phyloP scores from a whole-genome alignment of 2,329 filamentous ascomycete species.

The Dactylellina sp. region DNA sequence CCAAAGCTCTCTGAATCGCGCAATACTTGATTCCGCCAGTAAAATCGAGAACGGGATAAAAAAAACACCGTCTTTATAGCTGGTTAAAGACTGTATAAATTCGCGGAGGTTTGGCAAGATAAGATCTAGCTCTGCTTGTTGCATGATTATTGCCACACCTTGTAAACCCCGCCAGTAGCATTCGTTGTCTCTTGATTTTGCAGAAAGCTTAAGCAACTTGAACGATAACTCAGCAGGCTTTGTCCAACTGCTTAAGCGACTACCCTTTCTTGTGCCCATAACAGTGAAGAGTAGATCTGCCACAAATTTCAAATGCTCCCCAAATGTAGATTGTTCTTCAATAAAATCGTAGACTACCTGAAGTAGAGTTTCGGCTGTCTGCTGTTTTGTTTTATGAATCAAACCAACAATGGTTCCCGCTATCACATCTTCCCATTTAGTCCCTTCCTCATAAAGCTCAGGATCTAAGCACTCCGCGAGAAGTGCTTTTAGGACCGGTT shows the following conservation, averaged over 20 bases:
- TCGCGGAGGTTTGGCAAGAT: conserved; percentile 77
- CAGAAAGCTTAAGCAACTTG: conserved; percentile 67
- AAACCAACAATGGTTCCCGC: conserved; percentile 82
- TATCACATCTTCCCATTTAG: conserved; percentile 69
- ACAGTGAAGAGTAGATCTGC: conserved; percentile 75
- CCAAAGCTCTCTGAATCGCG: conserved; percentile 73
- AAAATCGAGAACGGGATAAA: conserved; percentile 89
- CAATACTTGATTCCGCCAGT: conserved; percentile 77
- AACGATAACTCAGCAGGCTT: conserved; percentile 71
- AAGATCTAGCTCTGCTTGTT: conserved; percentile 79
- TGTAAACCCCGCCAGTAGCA: conserved; percentile 32
- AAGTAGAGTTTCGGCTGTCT: conserved; percentile 78
- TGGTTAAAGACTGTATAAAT: conserved; percentile 74
- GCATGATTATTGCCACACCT: conserved; percentile 41
- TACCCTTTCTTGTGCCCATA: conserved; percentile 83
- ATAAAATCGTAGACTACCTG: conserved; percentile 69
- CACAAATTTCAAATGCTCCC: conserved; percentile 66
- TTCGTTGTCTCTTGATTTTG: conserved; percentile 49
- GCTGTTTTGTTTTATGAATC: conserved; percentile 81
- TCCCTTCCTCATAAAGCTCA: conserved; percentile 14
- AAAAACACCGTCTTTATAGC: conserved; percentile 59
- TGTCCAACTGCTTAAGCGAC: conserved; percentile 79
- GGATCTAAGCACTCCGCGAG: conserved; percentile 62
- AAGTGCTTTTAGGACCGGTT: conserved; percentile 68
- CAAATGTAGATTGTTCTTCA: conserved; percentile 63